A percentile compares a stretch with the other conserved stretches of the same genome.
These are phyloP conservation scores for Sideroxylon spinosum DNA, from an alignment of 179 eudicot species.

Conservation along the genomic window DNA sequence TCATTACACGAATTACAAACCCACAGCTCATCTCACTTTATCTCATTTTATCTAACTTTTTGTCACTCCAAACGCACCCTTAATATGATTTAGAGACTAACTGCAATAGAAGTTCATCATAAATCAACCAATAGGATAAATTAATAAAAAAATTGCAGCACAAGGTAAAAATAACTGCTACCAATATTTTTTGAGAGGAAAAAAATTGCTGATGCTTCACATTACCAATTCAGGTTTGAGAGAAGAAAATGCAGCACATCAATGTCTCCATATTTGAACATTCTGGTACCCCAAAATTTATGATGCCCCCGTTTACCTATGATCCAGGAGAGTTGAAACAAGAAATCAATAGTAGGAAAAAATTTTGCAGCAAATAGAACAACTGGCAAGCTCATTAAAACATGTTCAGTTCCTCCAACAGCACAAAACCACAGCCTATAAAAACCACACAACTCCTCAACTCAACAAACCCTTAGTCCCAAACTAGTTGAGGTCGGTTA, in stretches of 20 bases:
- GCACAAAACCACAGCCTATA: not conserved
- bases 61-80: too few species aligned
- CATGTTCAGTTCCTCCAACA: not conserved
- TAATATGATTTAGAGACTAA: not conserved
- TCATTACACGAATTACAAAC: too few species aligned
- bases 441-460: too few species aligned
- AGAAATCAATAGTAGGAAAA: not conserved
- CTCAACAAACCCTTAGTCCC: too few species aligned
- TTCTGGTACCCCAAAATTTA: constrained; percentile 97
- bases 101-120: not conserved
- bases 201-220: constrained; percentile 6
- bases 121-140: not conserved
- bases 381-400: not conserved
- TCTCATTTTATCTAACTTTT: too few species aligned
- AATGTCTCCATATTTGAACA: constrained; percentile 92
- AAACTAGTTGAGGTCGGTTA: too few species aligned
- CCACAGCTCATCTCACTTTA: too few species aligned
- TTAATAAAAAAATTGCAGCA: not conserved
- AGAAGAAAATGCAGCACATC: constrained; percentile 94
- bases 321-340: constrained; percentile 17
- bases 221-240: constrained; percentile 91
- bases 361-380: not conserved
- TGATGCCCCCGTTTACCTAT: constrained; percentile 94
- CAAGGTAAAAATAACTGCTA: constrained; percentile 2
- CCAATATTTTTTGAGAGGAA: not conserved